Base-by-base conservation (phyloP, 495 filamentous ascomycete genomes). In the Penicillium lividum region DNA sequence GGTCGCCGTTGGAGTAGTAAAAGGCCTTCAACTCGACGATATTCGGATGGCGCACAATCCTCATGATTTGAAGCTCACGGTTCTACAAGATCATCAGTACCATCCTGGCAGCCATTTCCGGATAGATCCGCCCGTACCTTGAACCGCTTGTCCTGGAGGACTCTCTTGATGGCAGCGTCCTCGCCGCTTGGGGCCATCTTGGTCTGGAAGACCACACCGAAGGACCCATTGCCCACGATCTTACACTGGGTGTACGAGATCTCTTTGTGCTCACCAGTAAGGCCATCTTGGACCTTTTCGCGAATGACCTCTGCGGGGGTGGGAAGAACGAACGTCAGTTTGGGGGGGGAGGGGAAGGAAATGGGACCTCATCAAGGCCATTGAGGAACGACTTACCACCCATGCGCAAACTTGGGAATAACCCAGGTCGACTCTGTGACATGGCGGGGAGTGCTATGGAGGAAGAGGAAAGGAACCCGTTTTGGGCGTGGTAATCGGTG, bases 161-260 rank as follows among this genome's bases (percentile, higher is more conserved):
- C 94, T 66, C 94, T 86, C 81, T 98, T 98, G 79, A 98, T 98
- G 69, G 94, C 94, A 56, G 94, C 94, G 77, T 98, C 94, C 73
- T 98, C 94, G 59, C 93, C 93, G 62, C 88, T 93, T 15, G 94
- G 94, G 59, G 94, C 92, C 68, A 98, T 86, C 78, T 98, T 98
- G 31, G 94, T 98, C 75, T 98, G 94, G 72, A 98, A 98, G 59
- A 98, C 94, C 22, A 98, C 94, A 58, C 94, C 94, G 71, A 98
- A 98, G 13, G 94, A 98, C 53, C 94, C 94, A 76, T 98, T 98
- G 66, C 94, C 94, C n/a, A 98, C 94, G 61, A 98, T 98, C 80
- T 98, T 98, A 79, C 94, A 98, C 73, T 98, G 94, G 44, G 94
- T 98, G 68, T 98, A 98, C 70, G 94, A 91, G 77, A 98, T 88